Percentiles rank a stretch among this genome's conserved stretches.
These are phyloP conservation scores for Colletotrichum sp. DNA, from an alignment of 2,329 filamentous ascomycete species.

Conservation along the genomic window DNA sequence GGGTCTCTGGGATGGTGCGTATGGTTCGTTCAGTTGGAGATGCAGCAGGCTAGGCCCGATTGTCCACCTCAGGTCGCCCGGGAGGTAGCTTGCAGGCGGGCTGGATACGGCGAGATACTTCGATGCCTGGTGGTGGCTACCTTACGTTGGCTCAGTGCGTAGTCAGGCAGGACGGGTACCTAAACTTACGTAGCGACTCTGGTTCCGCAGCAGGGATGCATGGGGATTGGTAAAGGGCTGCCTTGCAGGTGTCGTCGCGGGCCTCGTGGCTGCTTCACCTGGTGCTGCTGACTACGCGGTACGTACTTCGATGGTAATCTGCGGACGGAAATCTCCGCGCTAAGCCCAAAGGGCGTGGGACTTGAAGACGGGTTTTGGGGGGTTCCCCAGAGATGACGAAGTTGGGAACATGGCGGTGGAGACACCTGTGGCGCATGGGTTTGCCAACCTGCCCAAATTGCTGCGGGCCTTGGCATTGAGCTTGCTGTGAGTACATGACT, in stretches of 20 bases:
- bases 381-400: conserved; percentile 18
- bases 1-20: not conserved
- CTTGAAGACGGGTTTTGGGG: not conserved
- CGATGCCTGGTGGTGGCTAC: not conserved
- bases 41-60: conserved; percentile 2
- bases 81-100: not conserved
- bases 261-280: not conserved
- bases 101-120: not conserved
- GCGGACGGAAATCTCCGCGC: conserved; percentile 2
- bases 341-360: conserved; percentile 4
- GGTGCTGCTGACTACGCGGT: not conserved
- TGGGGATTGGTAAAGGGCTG: not conserved
- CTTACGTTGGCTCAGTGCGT: conserved; percentile 20
- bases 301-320: not conserved
- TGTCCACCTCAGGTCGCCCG: not conserved
- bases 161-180: not conserved
- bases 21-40: conserved; percentile 9
- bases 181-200: not conserved
- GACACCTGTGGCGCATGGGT: not conserved
- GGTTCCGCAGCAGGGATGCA: not conserved
- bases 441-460: not conserved
- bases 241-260: conserved; percentile 3
- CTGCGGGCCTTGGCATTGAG: not conserved
- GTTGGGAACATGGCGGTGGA: not conserved
- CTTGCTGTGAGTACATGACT: not conserved